Evolutionary conservation across 202 grass and related monocot species (phyloP).

Genomic region (Carex arenaria): DNA sequence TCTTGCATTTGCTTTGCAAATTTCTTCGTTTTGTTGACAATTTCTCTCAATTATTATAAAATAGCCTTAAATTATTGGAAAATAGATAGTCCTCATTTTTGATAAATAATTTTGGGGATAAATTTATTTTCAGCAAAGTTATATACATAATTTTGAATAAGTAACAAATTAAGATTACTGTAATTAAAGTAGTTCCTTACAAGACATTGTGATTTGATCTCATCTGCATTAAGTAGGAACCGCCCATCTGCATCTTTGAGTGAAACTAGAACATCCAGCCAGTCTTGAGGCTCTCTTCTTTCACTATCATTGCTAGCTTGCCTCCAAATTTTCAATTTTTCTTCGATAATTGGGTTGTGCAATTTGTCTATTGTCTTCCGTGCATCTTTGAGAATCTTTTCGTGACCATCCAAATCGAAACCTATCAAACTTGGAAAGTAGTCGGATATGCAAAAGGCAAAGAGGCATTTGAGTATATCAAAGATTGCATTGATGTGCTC

Average conservation of each 20-base stretch:
- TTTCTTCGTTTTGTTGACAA: no score
- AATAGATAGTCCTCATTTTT: no score
- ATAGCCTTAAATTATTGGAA: no score
- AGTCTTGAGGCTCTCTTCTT: constrained; percentile 21
- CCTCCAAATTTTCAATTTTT: constrained; percentile 33
- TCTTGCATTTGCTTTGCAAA: no score
- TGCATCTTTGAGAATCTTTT: constrained; percentile 22
- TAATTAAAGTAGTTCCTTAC: constrained; percentile 24
- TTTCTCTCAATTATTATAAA: no score
- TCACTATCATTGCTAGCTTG: background rate
- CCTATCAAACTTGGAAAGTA: constrained; percentile 48
- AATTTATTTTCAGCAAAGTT: no score
- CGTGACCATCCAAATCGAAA: constrained; percentile 36
- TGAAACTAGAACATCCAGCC: constrained; percentile 43
- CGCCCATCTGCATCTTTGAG: constrained; percentile 15
- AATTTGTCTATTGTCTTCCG: constrained; percentile 27
- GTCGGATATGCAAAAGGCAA: constrained; percentile 53
- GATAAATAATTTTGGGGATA: no score
- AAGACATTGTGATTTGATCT: constrained; percentile 41
- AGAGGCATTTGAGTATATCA: constrained; percentile 15
- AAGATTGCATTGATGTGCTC: constrained; percentile 49
- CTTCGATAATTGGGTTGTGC: constrained; percentile 40
- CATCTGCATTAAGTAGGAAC: constrained; percentile 32
- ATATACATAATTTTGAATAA: no score
- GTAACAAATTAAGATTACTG: background rate